These are phyloP conservation scores for Eragrostis curvula DNA, from an alignment of 176 grass and related monocot genomes.

Conservation along the genomic window DNA sequence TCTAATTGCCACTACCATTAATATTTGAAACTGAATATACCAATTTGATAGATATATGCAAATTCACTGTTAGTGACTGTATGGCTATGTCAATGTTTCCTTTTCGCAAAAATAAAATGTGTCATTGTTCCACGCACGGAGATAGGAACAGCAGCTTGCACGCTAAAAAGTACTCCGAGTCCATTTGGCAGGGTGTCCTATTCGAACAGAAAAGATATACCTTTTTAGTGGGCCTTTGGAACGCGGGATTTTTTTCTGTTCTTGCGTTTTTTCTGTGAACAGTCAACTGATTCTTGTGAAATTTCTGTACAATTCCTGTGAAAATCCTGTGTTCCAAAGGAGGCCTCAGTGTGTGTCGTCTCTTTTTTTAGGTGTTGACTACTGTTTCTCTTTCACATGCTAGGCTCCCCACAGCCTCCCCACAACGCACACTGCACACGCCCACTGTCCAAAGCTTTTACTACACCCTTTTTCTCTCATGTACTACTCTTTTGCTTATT, in stretches of 20 bases:
- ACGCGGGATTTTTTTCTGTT: no score
- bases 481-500: not conserved
- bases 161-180: not conserved
- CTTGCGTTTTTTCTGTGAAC: no score
- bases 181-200: not conserved
- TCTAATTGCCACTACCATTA: not conserved
- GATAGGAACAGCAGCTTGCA: not conserved
- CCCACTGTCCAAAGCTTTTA: conserved; percentile 15
- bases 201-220: not conserved
- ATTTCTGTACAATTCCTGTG: no score
- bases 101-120: not conserved
- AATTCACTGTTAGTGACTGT: not conserved
- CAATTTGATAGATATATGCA: not conserved
- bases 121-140: no score
- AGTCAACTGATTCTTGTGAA: no score
- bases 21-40: not conserved
- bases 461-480: not conserved
- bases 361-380: conserved; percentile 5
- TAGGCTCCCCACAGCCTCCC: not conserved
- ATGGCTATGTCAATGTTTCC: not conserved
- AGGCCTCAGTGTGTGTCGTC: not conserved
- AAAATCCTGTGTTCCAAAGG: no score
- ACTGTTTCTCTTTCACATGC: not conserved
- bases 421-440: not conserved
- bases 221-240: no score